Evolutionary conservation across 2,329 filamentous ascomycete genomes (phyloP), one percentile per base, ranked within the genome.

Genomic region (Triangularia verruculosa): DNA sequence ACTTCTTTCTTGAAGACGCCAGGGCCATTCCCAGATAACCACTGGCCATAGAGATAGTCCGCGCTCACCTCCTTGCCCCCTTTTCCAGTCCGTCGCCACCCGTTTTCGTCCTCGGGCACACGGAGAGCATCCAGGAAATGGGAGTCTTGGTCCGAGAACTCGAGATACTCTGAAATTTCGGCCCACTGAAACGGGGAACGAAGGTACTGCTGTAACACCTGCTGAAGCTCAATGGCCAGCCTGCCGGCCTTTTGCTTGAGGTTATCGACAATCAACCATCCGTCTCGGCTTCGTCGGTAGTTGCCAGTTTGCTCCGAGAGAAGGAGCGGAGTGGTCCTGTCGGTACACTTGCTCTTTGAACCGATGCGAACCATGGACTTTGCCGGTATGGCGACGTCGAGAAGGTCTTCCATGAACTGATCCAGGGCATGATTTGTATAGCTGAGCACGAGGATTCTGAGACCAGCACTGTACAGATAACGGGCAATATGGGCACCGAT

Each of bases 351-450:
- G 0, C 70, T 83, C 65, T 88, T 89, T 0, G 81, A 82, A 0
- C 89, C 89, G 0, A 92, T 77, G 0, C 90, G 82, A 0, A 89
- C 82, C 61, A 92, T 89, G 0, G 69, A 39, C 0, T 70, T 54
- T 0, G 67, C 1, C 0, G 78, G 68, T 6, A 92, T 85, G 0
- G 86, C 87, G 30, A 86, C 82, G 1, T 85, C 76, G 2, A 86
- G 74, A 0, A 91, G 72, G 47, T 92, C 88, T 64, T 87, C 83
- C 0, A 90, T 72, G 55, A 90, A 87, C 72, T 92, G 81, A 59
- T 89, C 86, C 0, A 88, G 74, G 0, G 87, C 86, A 67, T 90
- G 88, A 59, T 91, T 89, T 0, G 88, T 92, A 63, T 86, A 92
- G 25, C 84, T 86, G 1, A 90, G 73, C 0, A 93, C 83, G 0